phyloP scores from a whole-genome alignment of 192 early-diverging fungal species.

The Coemansia erecta region DNA sequence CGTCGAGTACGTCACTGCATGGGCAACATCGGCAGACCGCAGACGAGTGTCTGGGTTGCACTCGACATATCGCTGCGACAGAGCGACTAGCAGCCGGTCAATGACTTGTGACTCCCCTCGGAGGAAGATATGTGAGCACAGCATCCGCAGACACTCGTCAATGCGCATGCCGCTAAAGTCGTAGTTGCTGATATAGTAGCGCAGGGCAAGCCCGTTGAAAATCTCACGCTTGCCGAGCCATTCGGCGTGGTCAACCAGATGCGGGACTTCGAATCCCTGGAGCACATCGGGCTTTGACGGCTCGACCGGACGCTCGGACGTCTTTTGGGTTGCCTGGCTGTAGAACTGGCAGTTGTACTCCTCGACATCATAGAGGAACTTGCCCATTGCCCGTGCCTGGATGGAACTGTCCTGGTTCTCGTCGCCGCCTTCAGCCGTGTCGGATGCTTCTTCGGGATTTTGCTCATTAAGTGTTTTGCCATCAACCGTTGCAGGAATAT shows the following conservation, averaged over 20 bases:
- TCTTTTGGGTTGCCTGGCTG: conserved; percentile 8
- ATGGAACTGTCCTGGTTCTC: conserved; percentile 25
- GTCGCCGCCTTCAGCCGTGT: conserved; percentile 8
- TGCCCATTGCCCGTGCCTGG: conserved; percentile 45
- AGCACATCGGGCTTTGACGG: conserved; percentile 26
- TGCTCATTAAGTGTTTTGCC: background rate
- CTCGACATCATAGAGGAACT: conserved; percentile 47
- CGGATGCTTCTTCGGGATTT: background rate
- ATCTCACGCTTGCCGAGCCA: conserved; percentile 57
- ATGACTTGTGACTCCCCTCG: conserved; percentile 93
- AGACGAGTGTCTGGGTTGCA: conserved; percentile 69
- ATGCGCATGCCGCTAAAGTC: conserved; percentile 68
- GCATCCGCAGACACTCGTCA: conserved; percentile 74
- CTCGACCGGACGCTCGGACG: conserved; percentile 10
- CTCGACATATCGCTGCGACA: conserved; percentile 78
- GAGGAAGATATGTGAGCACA: conserved; percentile 77
- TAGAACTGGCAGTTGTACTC: conserved; percentile 33
- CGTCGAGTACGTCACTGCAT: conserved; percentile 82
- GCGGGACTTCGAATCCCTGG: conserved; percentile 36
- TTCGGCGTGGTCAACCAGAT: conserved; percentile 42
- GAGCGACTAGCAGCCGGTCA: conserved; percentile 81
- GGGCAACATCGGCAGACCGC: conserved; percentile 68
- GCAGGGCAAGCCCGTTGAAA: conserved; percentile 58
- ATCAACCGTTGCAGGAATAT: background rate
- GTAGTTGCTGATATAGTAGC: conserved; percentile 75